Conservation (phyloP, 768 basidiomycete species). For the Phylloporus arenicola region DNA sequence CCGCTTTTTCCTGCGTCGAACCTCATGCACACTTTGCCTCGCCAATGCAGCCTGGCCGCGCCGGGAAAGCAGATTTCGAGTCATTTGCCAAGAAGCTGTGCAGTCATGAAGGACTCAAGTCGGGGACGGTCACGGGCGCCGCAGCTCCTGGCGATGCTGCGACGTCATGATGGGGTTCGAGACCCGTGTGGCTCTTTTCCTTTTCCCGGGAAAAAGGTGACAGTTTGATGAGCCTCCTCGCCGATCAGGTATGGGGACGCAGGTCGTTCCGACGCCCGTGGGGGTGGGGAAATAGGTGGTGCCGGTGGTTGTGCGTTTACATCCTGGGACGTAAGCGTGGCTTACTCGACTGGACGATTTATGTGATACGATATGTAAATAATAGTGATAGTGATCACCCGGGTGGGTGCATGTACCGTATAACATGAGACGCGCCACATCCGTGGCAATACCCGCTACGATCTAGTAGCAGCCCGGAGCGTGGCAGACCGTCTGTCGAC, state of each 20-base stretch:
- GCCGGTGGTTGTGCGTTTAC: constrained; percentile 4
- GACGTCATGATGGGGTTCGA: constrained; percentile 11
- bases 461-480: too few relatives aligned
- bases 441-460: too few relatives aligned
- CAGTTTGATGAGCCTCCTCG: constrained; percentile 3
- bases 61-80: constrained; percentile 48
- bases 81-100: constrained; percentile 45
- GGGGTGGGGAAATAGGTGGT: constrained; percentile 15
- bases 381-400: constrained; percentile 4
- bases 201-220: background rate
- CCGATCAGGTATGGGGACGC: constrained; percentile 17
- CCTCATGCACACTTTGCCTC: constrained; percentile 1
- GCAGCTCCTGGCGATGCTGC: constrained; percentile 2
- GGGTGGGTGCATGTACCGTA: background rate
- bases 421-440: too few relatives aligned
- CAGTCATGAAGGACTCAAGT: constrained; percentile 32
- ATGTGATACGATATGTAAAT: constrained; percentile 14
- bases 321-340: constrained; percentile 3
- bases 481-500: too few relatives aligned
- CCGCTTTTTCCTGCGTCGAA: background rate
- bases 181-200: background rate
- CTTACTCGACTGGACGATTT: constrained; percentile 10
- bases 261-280: constrained; percentile 14
- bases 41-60: constrained; percentile 31
- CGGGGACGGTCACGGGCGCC: constrained; percentile 2